Base-by-base conservation (phyloP, 441 rosid species). In the Erodium trifolium region DNA sequence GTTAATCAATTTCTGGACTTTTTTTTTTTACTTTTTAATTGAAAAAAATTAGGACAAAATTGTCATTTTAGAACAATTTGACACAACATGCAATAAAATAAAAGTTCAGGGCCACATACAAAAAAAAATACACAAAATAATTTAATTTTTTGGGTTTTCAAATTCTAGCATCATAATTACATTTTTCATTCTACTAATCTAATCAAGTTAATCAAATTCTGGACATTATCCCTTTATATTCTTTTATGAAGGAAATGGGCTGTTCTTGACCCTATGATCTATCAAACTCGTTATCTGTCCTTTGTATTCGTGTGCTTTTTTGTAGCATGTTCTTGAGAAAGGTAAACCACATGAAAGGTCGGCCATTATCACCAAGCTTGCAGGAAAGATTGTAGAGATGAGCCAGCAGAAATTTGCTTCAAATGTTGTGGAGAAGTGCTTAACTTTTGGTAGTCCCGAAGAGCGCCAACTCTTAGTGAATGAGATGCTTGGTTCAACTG, bases 381-480 rank as follows among this genome's bases (percentile, higher is more conserved):
- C 97, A 5, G 97, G 97, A 70, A 89, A 86, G 78, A 91, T 91
- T 59, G 97, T 91, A 71, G 86, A 83, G 81, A 91, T 91, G 96
- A 91, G 97, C 83, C 97, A 89, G 76, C 97, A 91, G 81, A 91
- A 91, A 80, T 91, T 91, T 74, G 97, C 96, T 0, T 91, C 97
- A 0, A 91, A 91, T 63, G 97, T 91, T 60, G 93, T 91, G 66
- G 97, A 91, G 34, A 31, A 31, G 34, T 31, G 34, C 34, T 77
- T 91, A 74, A 85, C 90, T 37, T 91, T 89, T 79, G 92, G 97
- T 60, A 90, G 87, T 68, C 86, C 89, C 23, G 75, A 75, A 29
- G 92, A 91, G 70, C 87, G 90, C 16, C 90, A 83, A 67, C 67
- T 89, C 17, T 84, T 91, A 64, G 97, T 91, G 72, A 85, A 83